phyloP scores from a whole-genome alignment of 345 rosid species.

The Hypericum androsaemum region DNA sequence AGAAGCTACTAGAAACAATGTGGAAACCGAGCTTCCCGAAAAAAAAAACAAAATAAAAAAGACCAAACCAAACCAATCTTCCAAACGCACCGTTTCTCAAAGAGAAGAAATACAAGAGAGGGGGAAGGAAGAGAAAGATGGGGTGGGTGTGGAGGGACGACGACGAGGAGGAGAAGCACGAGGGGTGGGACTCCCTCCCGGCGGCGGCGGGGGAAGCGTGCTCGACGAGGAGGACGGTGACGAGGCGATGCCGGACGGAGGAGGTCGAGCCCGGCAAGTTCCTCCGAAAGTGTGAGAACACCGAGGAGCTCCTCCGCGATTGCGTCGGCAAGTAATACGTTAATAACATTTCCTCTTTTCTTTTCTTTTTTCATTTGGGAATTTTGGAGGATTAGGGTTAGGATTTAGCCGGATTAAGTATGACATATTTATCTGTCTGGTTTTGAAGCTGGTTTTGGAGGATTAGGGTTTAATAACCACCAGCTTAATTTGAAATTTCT shows the following conservation, averaged over 20 bases:
- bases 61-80: no score
- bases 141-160: conserved; percentile 27
- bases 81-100: no score
- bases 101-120: background rate
- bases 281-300: conserved; percentile 74
- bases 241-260: conserved; percentile 72
- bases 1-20: no score
- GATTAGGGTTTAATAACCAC: no score
- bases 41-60: no score
- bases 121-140: conserved; percentile 4
- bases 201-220: conserved; percentile 25
- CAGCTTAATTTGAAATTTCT: no score
- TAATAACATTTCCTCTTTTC: background rate
- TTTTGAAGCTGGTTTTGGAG: no score
- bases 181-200: background rate
- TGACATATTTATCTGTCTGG: no score
- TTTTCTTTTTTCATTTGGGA: background rate
- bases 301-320: conserved; percentile 58
- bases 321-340: conserved; percentile 59
- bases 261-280: conserved; percentile 87
- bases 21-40: no score
- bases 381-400: no score
- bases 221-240: conserved; percentile 51
- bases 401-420: no score
- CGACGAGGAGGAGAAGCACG: background rate